Percentiles rank a stretch among this genome's conserved stretches.
Evolutionary conservation across 2,329 filamentous ascomycete species (phyloP).

Genomic region (Ceratocystis cubensis): DNA sequence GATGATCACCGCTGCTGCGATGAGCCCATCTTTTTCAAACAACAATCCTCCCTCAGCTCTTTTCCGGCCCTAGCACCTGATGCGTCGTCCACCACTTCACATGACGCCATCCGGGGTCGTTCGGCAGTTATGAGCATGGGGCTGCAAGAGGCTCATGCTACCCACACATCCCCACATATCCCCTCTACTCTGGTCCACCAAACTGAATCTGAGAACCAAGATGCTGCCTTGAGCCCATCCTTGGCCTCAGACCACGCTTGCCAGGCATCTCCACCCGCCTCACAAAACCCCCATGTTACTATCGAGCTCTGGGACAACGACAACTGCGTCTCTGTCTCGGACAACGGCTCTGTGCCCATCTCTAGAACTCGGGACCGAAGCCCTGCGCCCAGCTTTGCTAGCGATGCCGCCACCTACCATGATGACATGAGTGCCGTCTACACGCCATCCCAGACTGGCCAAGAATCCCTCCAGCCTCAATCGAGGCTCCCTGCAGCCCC

Average conservation of each 20-base stretch:
- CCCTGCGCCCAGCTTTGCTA: conserved; percentile 14
- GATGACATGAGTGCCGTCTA: conserved; percentile 16
- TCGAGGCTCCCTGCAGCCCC: not conserved
- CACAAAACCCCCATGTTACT: not conserved
- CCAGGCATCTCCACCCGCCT: not conserved
- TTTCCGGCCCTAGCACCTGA: not conserved
- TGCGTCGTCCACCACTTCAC: not conserved
- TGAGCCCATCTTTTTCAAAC: not conserved
- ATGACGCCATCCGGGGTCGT: not conserved
- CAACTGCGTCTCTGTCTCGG: not conserved
- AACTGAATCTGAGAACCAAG: not conserved
- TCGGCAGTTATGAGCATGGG: not conserved
- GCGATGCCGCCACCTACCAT: conserved; percentile 16
- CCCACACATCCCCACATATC: not conserved
- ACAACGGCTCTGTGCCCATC: not conserved
- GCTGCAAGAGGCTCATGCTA: not conserved
- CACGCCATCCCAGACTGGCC: not conserved
- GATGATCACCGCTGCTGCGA: not conserved
- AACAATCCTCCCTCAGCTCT: not conserved
- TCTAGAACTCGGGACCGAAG: conserved; percentile 2
- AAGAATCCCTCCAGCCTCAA: not conserved
- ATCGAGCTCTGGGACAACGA: not conserved
- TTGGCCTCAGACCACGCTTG: not conserved
- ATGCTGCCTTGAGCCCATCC: too few relatives aligned
- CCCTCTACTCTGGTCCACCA: not conserved